Evolutionary conservation across 345 rosid species (phyloP).

Genomic region (Eucalyptus coolabah): DNA sequence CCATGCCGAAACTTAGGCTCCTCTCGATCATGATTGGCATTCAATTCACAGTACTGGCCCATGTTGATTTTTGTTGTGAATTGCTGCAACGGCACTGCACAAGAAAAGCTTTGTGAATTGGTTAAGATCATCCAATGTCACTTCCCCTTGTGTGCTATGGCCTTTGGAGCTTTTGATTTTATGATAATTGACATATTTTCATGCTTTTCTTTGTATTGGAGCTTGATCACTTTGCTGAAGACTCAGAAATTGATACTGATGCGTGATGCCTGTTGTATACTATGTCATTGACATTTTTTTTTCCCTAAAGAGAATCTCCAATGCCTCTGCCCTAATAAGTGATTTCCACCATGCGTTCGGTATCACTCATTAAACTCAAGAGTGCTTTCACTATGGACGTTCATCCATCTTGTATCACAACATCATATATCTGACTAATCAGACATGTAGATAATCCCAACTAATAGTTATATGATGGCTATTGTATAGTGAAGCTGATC

Average conservation of each 20-base stretch:
- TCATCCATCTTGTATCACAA: not conserved
- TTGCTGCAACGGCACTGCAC: not conserved
- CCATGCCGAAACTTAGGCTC: not conserved
- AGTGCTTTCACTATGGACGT: not conserved
- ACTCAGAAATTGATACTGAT: not conserved
- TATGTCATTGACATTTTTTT: not conserved
- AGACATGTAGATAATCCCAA: not conserved
- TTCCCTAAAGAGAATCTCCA: not conserved
- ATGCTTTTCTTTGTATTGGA: not conserved
- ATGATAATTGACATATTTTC: not conserved
- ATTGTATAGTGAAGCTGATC: slow-evolving; percentile 67
- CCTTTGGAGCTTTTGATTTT: not conserved
- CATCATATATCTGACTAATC: not conserved
- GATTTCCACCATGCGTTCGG: not conserved
- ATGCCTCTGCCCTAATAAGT: not conserved
- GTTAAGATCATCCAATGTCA: not conserved
- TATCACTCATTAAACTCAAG: not conserved
- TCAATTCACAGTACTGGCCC: not conserved
- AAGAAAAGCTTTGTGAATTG: not conserved
- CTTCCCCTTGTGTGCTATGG: not conserved
- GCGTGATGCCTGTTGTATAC: not conserved
- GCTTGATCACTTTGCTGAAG: not conserved
- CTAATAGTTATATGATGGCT: not conserved
- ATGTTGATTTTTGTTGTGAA: not conserved
- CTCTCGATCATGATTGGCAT: not conserved